Conservation (phyloP, 163 green algal species). For the Prototheca wickerhamii region DNA sequence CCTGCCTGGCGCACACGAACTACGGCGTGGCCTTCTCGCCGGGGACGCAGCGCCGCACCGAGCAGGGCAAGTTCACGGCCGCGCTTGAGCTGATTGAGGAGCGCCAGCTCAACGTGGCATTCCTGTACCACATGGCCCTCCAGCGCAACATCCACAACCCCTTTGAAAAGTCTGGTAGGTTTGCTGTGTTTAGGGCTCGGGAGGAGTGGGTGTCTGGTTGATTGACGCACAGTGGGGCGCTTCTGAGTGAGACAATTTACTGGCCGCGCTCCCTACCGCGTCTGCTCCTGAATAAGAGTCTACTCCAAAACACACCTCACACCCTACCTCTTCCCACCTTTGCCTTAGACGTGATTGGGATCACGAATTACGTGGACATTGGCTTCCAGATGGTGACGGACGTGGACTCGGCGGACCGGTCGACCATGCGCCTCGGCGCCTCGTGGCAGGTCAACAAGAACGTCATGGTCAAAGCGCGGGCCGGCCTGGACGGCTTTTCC, state of each 20-base stretch:
- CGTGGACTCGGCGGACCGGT: not conserved
- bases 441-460: constrained; percentile 53
- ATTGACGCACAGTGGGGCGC: not conserved
- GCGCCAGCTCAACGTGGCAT: constrained; percentile 36
- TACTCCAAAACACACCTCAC: not conserved
- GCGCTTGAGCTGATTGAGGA: constrained; percentile 13
- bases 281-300: too few species aligned
- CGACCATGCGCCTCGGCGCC: constrained; percentile 10
- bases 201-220: not conserved
- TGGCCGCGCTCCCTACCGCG: too few species aligned
- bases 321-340: not conserved
- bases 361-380: constrained; percentile 77
- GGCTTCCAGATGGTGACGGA: constrained; percentile 39
- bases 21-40: constrained; percentile 38
- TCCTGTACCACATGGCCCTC: constrained; percentile 56
- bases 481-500: constrained; percentile 21
- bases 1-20: not conserved
- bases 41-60: not conserved
- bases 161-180: constrained; percentile 39
- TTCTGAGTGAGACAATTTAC: too few species aligned
- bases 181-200: not conserved
- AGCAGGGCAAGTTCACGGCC: constrained; percentile 6
- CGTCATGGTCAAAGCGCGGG: constrained; percentile 42
- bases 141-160: constrained; percentile 66
- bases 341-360: constrained; percentile 56